These are phyloP conservation scores for Chlorella sp. DNA, from an alignment of 139 green algal species.

Conservation along the genomic window DNA sequence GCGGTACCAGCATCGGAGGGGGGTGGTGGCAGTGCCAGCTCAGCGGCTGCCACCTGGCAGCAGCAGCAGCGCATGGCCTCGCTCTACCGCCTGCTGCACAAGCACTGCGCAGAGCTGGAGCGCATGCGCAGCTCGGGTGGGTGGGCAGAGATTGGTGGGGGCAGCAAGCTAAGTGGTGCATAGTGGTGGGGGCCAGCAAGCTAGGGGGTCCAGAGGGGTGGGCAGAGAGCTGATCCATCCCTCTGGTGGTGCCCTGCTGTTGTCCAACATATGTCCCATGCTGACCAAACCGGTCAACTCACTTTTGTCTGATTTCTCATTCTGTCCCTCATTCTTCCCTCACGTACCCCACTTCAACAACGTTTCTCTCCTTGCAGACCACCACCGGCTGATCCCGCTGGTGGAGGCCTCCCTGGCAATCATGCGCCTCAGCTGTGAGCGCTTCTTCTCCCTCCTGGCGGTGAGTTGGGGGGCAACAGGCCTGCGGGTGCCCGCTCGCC, in stretches of 20 bases:
- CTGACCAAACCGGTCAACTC: too few relatives aligned
- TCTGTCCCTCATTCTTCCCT: not conserved
- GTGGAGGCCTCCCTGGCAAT: constrained; percentile 81
- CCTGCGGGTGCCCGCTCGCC: too few relatives aligned
- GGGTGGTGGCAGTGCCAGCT: not conserved
- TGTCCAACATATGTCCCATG: too few relatives aligned
- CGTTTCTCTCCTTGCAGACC: constrained; percentile 36
- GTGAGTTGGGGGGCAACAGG: not conserved
- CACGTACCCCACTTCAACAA: not conserved
- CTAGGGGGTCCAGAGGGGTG: not conserved
- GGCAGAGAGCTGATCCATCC: not conserved
- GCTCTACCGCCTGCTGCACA: constrained; percentile 41
- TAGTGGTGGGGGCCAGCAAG: too few relatives aligned
- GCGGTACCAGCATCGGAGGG: too few relatives aligned
- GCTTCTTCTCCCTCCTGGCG: constrained; percentile 81
- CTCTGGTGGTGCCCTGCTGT: not conserved
- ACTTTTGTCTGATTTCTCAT: too few relatives aligned
- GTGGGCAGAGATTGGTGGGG: not conserved
- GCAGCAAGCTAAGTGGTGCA: too few relatives aligned
- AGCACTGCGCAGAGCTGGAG: constrained; percentile 41
- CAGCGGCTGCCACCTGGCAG: not conserved
- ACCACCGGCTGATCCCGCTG: constrained; percentile 69
- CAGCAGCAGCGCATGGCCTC: constrained; percentile 2
- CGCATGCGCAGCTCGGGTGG: constrained; percentile 35
- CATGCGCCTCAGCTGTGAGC: constrained; percentile 88